Evolutionary conservation across 495 filamentous ascomycete species (phyloP).

Genomic region (Penicillium longicatenatum): DNA sequence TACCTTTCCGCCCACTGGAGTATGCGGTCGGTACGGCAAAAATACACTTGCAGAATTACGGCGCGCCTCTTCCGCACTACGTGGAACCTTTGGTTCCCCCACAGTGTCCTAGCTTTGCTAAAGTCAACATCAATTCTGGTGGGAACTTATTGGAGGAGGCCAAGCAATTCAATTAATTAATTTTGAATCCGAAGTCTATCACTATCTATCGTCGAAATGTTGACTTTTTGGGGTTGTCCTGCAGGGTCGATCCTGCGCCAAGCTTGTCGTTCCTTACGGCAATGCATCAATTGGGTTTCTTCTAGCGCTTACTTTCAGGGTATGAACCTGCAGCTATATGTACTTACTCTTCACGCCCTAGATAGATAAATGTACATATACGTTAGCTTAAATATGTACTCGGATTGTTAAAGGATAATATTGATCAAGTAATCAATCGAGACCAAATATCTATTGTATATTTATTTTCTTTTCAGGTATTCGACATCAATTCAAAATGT

Average conservation of each 20-base stretch:
- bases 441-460: conserved; percentile 4
- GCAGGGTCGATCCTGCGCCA: conserved; percentile 26
- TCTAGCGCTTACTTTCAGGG: conserved; percentile 2
- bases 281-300: background rate
- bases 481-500: conserved; percentile 19
- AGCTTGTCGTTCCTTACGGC: conserved; percentile 18
- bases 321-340: background rate
- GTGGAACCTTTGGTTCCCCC: conserved; percentile 13
- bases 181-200: background rate
- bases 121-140: background rate
- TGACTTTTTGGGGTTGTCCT: background rate
- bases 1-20: conserved; percentile 14
- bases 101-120: background rate
- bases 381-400: background rate
- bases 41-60: conserved; percentile 13
- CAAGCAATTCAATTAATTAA: background rate
- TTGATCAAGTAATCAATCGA: background rate
- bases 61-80: conserved; percentile 17
- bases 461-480: conserved; percentile 17
- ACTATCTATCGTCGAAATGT: background rate
- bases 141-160: background rate
- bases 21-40: conserved; percentile 17
- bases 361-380: no score
- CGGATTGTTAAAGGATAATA: no score
- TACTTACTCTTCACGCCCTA: no score